Evolutionary conservation across 805 yeast genomes (phyloP).

Genomic region (Huiozyma naganishii): DNA sequence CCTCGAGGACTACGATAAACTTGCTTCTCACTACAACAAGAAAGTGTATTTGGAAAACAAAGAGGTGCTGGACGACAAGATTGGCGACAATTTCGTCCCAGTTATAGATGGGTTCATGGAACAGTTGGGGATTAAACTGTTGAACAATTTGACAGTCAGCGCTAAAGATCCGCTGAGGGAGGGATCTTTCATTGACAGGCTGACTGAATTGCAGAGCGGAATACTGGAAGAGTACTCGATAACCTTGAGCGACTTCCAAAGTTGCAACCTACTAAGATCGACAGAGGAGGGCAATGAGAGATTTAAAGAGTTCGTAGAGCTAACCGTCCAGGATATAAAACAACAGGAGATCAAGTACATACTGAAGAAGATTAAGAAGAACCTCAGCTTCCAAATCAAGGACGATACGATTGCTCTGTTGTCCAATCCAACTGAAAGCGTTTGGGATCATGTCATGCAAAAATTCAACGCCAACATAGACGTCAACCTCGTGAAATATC

Average conservation of each 20-base stretch:
- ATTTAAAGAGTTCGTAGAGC: not conserved
- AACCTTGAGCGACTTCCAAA: not conserved
- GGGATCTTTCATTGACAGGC: not conserved
- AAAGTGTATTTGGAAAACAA: conserved; percentile 60
- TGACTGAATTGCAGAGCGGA: not conserved
- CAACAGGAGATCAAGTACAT: conserved; percentile 23
- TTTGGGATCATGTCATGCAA: conserved; percentile 51
- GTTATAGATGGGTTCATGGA: conserved; percentile 35
- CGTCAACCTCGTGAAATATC: conserved; percentile 13
- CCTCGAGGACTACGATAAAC: conserved; percentile 46
- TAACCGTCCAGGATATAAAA: not conserved
- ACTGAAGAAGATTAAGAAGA: conserved; percentile 27
- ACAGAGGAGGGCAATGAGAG: not conserved
- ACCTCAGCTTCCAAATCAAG: conserved; percentile 36
- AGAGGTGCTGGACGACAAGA: conserved; percentile 34
- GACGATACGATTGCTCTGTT: conserved; percentile 41
- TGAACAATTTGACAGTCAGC: conserved; percentile 22
- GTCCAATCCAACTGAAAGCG: conserved; percentile 36
- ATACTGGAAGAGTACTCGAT: not conserved
- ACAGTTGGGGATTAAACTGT: conserved; percentile 27
- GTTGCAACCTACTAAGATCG: not conserved
- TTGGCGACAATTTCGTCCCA: conserved; percentile 37
- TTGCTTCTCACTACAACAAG: conserved; percentile 66
- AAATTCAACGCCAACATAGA: conserved; percentile 33
- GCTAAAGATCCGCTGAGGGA: conserved; percentile 8